Evolutionary conservation across 192 early-diverging fungal species (phyloP).

Genomic region (Umbelopsis sp.): DNA sequence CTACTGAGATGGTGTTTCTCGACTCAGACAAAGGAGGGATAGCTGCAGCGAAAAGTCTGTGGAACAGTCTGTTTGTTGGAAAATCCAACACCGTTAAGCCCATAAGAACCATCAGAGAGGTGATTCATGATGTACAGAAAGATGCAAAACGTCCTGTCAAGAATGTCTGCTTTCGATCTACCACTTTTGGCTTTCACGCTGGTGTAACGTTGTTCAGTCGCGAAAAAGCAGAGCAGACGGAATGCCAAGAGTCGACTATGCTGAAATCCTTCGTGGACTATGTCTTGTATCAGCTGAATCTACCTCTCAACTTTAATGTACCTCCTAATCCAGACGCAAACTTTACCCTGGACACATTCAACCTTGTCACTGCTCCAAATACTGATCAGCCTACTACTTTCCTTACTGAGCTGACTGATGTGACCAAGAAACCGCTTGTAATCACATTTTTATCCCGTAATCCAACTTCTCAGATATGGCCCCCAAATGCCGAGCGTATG

Average conservation of each 20-base stretch:
- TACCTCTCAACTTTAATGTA: constrained; percentile 13
- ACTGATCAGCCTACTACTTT: background rate
- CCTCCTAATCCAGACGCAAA: background rate
- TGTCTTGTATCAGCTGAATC: constrained; percentile 10
- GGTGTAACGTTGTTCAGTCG: constrained; percentile 24
- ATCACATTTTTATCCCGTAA: constrained; percentile 22
- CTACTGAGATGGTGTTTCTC: constrained; percentile 25
- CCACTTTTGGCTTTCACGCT: constrained; percentile 23
- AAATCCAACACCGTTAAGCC: background rate
- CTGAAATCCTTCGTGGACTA: constrained; percentile 19
- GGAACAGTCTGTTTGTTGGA: constrained; percentile 10
- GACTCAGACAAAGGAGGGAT: constrained; percentile 21
- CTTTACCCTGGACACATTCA: background rate
- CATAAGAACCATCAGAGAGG: constrained; percentile 20
- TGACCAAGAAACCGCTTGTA: constrained; percentile 7
- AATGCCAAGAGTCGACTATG: background rate
- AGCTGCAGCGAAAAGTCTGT: background rate
- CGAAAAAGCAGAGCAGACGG: background rate
- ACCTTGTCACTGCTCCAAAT: background rate
- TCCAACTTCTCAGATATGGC: background rate
- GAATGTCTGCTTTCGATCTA: constrained; percentile 27
- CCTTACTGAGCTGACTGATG: background rate
- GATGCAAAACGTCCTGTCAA: background rate
- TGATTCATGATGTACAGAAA: background rate
- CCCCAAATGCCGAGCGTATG: background rate